Base-by-base conservation (phyloP, 192 early-diverging fungal species). In the Gonapodya sp. region DNA sequence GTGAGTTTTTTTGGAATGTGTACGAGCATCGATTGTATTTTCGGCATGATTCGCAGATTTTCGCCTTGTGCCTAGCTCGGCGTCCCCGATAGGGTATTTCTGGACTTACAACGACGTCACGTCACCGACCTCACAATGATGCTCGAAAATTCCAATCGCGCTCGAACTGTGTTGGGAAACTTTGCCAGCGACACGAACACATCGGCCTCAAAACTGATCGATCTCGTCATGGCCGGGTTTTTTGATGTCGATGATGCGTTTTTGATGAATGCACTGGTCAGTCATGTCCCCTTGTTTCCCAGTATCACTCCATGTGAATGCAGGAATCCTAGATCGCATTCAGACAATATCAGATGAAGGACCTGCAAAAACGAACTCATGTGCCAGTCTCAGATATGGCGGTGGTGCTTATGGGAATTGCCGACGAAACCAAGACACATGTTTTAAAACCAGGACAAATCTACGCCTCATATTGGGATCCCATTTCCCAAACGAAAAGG, bases 61-160 rank as follows among this genome's bases (percentile, higher is more conserved):
- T 8, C 24, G 24, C 24, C 8, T 64, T 16, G 8, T 16, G 83
- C 88, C 2, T 73, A 85, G 18, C 82, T 93, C 0, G 91, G 90
- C 0, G 88, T 93, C 8, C 82, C 88, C 0, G 89, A 92, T 73
- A 73, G 85, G 32, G 82, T 88, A 0, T 92, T 93, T 37, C 80
- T 89, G 75, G 82, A 85, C 0, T 80, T 92, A 36, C 88, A 89
- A 80, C 35, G 81, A 2, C 34, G 73, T 2, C 8, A 32, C 35
- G 78, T 79, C 8, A 34, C 77, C 0, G 83, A 84, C 35, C 81
- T 84, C 31, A 78, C 34, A 33, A 84, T 24, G 30, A 24, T 80
- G 18, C 32, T 84, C 35, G 16, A n/a, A 14, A 72, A 79, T 0
- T 34, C 84, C 35, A 73, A 34, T 18, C 79, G 77, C 1, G 84